Conservation (phyloP, 768 basidiomycete species). For the Baorangia bicolor region DNA sequence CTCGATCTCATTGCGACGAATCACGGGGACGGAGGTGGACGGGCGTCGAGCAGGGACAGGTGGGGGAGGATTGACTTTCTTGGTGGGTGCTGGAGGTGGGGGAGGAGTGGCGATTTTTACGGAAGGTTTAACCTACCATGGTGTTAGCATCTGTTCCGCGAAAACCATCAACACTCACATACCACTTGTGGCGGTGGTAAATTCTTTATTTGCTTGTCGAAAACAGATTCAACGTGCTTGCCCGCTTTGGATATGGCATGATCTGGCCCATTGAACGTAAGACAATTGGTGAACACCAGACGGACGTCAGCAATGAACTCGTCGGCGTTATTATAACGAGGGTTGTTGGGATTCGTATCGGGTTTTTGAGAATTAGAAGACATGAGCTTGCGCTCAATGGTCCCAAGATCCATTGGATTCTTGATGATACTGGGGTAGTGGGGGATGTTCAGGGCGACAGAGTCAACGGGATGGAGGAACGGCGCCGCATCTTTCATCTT, state of each 20-base stretch:
- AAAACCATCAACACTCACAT: constrained; percentile 33
- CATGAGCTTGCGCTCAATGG: constrained; percentile 83
- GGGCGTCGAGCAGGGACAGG: constrained; percentile 58
- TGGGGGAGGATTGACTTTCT: constrained; percentile 32
- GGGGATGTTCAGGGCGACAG: constrained; percentile 77
- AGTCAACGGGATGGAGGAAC: constrained; percentile 88
- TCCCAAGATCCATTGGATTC: constrained; percentile 91
- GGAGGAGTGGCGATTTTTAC: constrained; percentile 42
- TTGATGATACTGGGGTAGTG: constrained; percentile 88
- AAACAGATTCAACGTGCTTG: constrained; percentile 76
- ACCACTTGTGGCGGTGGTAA: constrained; percentile 80
- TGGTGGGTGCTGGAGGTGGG: constrained; percentile 38
- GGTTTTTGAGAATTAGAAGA: constrained; percentile 80
- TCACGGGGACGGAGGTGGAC: constrained; percentile 79
- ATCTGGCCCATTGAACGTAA: constrained; percentile 91
- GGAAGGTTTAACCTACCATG: constrained; percentile 41
- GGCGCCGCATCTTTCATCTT: constrained; percentile 80
- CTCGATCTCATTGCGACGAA: constrained; percentile 72
- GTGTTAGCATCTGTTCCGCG: constrained; percentile 14
- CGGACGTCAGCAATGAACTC: constrained; percentile 86
- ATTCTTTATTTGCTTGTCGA: constrained; percentile 86
- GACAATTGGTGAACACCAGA: constrained; percentile 83
- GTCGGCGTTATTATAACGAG: constrained; percentile 73
- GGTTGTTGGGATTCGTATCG: constrained; percentile 64
- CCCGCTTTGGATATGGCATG: constrained; percentile 80